These are phyloP conservation scores for Paramecium pentaurelia DNA, from an alignment of 73 alveolate genomes.

Conservation along the genomic window DNA sequence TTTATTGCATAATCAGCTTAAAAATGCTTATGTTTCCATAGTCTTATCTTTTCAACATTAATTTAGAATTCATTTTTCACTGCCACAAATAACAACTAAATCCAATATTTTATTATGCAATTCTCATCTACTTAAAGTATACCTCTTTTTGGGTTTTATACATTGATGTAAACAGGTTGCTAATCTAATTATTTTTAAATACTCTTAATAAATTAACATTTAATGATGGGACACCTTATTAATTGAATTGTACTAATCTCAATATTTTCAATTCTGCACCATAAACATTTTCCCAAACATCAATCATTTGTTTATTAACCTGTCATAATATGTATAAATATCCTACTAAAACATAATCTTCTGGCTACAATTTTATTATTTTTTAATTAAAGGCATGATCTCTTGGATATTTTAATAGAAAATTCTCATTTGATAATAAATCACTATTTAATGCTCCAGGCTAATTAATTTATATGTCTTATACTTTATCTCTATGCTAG, in stretches of 20 bases:
- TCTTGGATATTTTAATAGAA: background rate
- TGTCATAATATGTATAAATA: background rate
- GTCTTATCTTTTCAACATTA: background rate
- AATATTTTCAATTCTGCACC: background rate
- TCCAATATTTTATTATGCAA: background rate
- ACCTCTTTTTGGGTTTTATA: background rate
- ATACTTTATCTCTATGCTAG: background rate
- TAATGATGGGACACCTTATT: background rate
- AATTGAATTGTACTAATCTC: background rate
- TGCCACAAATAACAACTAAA: background rate
- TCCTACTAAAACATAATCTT: background rate
- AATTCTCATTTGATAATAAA: background rate
- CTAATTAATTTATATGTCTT: background rate
- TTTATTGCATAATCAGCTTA: background rate
- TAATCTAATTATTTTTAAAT: background rate
- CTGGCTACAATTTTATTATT: background rate
- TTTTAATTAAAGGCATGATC: background rate
- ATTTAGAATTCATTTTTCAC: background rate
- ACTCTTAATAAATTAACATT: conserved; percentile 6
- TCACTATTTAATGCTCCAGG: background rate
- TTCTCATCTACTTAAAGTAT: background rate
- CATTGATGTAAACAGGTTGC: background rate
- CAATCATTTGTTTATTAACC: background rate
- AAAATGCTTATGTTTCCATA: background rate
- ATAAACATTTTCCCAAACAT: background rate